These are phyloP conservation scores for Saprolegnia parasitica DNA, from an alignment of 352 stramenopile genomes.

Conservation along the genomic window DNA sequence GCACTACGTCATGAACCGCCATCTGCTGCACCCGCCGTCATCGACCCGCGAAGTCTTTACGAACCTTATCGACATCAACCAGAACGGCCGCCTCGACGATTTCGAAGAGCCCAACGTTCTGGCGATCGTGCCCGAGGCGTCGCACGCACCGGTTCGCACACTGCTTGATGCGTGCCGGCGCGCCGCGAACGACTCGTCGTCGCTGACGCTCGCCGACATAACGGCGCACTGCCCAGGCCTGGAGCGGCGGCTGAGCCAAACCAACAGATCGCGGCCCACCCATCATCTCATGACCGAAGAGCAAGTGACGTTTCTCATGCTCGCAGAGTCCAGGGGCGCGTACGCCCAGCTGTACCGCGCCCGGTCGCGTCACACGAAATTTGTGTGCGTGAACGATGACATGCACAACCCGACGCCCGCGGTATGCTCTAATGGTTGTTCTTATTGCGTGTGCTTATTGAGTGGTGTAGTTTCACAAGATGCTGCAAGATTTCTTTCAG, in stretches of 20 bases:
- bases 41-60: constrained; percentile 70
- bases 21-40: constrained; percentile 63
- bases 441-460: background rate
- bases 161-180: constrained; percentile 37
- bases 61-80: constrained; percentile 88
- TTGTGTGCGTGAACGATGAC: constrained; percentile 96
- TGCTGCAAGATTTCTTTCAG: constrained; percentile 89
- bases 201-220: background rate
- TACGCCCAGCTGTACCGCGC: constrained; percentile 90
- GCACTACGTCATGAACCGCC: constrained; percentile 88
- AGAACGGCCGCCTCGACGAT: constrained; percentile 83
- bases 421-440: constrained; percentile 35
- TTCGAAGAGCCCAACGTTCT: constrained; percentile 89
- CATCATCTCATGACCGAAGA: constrained; percentile 66
- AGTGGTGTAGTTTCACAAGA: constrained; percentile 35
- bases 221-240: constrained; percentile 24
- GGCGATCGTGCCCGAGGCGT: constrained; percentile 41
- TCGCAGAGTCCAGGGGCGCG: constrained; percentile 85
- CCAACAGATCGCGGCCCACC: constrained; percentile 35
- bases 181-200: background rate
- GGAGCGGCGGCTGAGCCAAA: constrained; percentile 55
- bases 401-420: constrained; percentile 81
- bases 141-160: constrained; percentile 59
- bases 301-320: constrained; percentile 91
- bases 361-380: constrained; percentile 88